Evolutionary conservation across 345 rosid species (phyloP).

Genomic region (Rubroshorea leprosula): DNA sequence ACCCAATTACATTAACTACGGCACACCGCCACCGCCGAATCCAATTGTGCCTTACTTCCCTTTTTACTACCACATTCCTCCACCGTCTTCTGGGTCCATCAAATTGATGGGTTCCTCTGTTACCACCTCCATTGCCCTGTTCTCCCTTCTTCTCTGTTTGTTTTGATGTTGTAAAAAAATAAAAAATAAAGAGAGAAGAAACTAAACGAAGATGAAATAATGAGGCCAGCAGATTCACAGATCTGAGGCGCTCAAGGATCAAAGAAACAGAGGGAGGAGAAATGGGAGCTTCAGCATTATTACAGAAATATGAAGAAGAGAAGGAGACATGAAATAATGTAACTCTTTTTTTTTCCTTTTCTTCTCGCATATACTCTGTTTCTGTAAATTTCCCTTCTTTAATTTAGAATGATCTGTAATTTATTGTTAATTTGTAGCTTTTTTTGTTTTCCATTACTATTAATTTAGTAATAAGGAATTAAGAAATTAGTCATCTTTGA

Average conservation of each 20-base stretch:
- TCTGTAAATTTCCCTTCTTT: conserved; percentile 7
- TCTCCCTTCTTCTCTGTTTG: conserved; percentile 23
- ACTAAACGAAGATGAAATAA: conserved; percentile 21
- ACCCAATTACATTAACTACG: conserved; percentile 38
- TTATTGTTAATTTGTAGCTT: conserved; percentile 20
- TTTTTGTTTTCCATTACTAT: conserved; percentile 9
- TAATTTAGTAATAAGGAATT: conserved; percentile 5
- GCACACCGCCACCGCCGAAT: conserved; percentile 81
- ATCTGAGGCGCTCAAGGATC: conserved; percentile 37
- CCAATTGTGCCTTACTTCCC: conserved; percentile 99
- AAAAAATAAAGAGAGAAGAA: not conserved
- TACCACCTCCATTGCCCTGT: conserved; percentile 9
- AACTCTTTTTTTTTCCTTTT: conserved; percentile 2
- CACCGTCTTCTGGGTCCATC: conserved; percentile 32
- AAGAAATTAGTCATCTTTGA: conserved; percentile 9
- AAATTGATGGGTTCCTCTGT: conserved; percentile 7
- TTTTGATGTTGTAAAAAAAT: conserved; percentile 18
- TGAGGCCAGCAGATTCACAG: conserved; percentile 32
- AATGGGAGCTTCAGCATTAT: not conserved
- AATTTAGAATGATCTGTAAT: conserved; percentile 21
- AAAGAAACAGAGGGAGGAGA: not conserved
- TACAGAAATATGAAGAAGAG: not conserved
- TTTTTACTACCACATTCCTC: conserved; percentile 66
- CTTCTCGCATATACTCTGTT: not conserved
- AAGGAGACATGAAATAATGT: not conserved